Percentiles rank a stretch among this genome's conserved stretches.
Conservation (phyloP, 805 yeast species). For the Scheffersomyces lignosus region DNA sequence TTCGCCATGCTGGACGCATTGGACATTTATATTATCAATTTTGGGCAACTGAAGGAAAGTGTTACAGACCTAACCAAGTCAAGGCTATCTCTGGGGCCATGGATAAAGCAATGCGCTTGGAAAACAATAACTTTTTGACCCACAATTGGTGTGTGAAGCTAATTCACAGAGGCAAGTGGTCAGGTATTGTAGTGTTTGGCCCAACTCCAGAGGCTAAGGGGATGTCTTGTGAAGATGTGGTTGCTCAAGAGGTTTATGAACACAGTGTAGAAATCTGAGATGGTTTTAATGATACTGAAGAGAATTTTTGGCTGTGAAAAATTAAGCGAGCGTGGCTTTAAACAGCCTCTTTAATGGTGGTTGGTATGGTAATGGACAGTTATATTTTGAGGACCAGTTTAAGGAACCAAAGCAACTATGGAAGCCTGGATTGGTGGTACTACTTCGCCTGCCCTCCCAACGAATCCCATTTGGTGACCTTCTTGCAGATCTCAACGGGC, state of each 20-base stretch:
- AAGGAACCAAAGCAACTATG: no score
- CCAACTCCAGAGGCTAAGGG: neutral
- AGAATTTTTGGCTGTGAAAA: no score
- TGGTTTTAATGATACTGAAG: no score
- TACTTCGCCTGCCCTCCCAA: no score
- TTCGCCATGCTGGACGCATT: neutral
- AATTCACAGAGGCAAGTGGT: neutral
- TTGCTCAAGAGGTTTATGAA: neutral
- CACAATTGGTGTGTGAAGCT: neutral
- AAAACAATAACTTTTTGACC: neutral
- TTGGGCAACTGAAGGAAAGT: neutral
- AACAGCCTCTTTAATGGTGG: no score
- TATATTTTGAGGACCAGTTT: no score
- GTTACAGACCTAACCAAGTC: neutral
- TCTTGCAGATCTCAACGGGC: no score
- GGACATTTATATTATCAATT: neutral
- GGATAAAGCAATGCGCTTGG: neutral
- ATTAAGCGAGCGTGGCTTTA: no score
- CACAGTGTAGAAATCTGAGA: no score
- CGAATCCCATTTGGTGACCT: no score
- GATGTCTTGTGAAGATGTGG: neutral
- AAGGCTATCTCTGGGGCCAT: neutral
- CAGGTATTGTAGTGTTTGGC: neutral
- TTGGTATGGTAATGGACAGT: no score
- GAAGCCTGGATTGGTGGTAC: no score